Evolutionary conservation across 164 flowering plant genomes (phyloP).

Genomic region (Vitis vinifera): DNA sequence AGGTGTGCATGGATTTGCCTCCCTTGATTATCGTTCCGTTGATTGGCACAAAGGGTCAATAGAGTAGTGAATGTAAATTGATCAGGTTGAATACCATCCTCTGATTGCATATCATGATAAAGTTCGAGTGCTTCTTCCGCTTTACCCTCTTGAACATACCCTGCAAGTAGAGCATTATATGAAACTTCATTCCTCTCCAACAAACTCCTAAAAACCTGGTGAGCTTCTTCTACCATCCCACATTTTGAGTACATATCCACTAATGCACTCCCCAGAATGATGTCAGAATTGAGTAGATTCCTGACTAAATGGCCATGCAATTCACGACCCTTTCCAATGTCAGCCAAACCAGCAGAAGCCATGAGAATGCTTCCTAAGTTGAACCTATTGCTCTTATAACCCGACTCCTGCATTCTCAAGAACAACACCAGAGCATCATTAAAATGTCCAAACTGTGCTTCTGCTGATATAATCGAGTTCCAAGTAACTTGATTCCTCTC

Average conservation of each 20-base stretch:
- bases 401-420: neutral
- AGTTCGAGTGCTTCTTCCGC: slow-evolving; percentile 2
- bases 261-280: slow-evolving; percentile 4
- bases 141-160: slow-evolving; percentile 6
- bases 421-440: slow-evolving; percentile 2
- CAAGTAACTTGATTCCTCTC: slow-evolving; percentile 1
- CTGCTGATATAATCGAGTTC: slow-evolving; percentile 6
- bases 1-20: slow-evolving; percentile 10
- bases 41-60: slow-evolving; percentile 7
- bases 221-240: neutral
- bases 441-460: slow-evolving; percentile 1
- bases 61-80: slow-evolving; percentile 9
- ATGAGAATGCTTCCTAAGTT: slow-evolving; percentile 6
- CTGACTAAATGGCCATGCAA: slow-evolving; percentile 1
- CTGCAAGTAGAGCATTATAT: slow-evolving; percentile 10
- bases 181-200: slow-evolving; percentile 9
- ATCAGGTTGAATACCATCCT: slow-evolving; percentile 5
- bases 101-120: slow-evolving; percentile 4
- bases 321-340: neutral
- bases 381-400: slow-evolving; percentile 3
- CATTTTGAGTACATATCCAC: slow-evolving; percentile 9
- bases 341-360: slow-evolving; percentile 3
- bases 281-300: neutral
- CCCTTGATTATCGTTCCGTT: neutral
- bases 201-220: slow-evolving; percentile 1